Evolutionary conservation across 2,329 filamentous ascomycete genomes (phyloP).

Genomic region (Fusarium sublunatum): DNA sequence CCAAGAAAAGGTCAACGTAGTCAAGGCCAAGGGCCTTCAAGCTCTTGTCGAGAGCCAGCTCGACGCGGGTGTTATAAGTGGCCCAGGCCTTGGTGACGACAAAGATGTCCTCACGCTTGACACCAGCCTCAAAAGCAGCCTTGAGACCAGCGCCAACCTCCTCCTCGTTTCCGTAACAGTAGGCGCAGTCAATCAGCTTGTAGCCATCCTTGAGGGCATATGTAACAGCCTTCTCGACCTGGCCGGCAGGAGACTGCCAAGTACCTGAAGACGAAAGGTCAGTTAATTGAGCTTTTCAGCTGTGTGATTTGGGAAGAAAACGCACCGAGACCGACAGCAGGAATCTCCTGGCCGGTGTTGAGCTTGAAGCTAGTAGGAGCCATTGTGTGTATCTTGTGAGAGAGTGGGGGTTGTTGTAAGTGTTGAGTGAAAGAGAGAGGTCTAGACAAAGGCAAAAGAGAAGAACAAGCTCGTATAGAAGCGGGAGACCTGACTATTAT

Average conservation of each 20-base stretch:
- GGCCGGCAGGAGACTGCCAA: constrained; percentile 71
- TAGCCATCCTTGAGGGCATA: constrained; percentile 69
- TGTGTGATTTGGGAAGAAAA: constrained; percentile 9
- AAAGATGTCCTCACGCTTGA: constrained; percentile 83
- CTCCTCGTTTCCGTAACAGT: constrained; percentile 83
- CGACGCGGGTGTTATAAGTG: constrained; percentile 77
- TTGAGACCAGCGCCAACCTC: constrained; percentile 83
- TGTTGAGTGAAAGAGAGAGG: constrained; percentile 5
- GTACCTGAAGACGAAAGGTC: constrained; percentile 61
- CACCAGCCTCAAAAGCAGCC: constrained; percentile 75
- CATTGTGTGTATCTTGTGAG: constrained; percentile 54
- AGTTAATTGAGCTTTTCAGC: constrained; percentile 15
- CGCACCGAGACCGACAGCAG: constrained; percentile 71
- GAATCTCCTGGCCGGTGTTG: constrained; percentile 72
- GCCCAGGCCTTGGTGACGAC: constrained; percentile 89
- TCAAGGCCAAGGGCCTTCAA: constrained; percentile 79
- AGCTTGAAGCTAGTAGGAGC: constrained; percentile 69
- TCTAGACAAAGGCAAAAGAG: constrained; percentile 21
- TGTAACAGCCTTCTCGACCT: constrained; percentile 68
- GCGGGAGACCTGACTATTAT: constrained; percentile 32
- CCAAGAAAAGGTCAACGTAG: constrained; percentile 83
- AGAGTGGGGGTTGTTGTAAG: constrained; percentile 9
- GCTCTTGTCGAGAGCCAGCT: constrained; percentile 77
- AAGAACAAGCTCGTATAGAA: constrained; percentile 3
- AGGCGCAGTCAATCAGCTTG: constrained; percentile 75